Base-by-base conservation (phyloP, 129 eudicot genomes). In the Ambrosia artemisiifolia region DNA sequence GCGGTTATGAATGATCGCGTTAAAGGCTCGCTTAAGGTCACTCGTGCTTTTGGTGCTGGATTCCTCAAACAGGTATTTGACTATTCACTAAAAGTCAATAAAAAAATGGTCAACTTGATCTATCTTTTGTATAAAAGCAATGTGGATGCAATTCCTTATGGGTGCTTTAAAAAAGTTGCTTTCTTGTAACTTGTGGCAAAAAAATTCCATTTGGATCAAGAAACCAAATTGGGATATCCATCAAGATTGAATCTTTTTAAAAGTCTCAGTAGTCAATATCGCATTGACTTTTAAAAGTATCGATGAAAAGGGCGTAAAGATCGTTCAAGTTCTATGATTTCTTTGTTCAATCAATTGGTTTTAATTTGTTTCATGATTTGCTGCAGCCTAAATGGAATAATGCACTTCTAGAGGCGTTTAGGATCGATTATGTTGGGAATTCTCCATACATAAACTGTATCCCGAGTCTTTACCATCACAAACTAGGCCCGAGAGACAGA, bases 1-100 rank as follows among this genome's bases (percentile, higher is more conserved):
- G 89, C 99, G 4, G 67, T 95, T 72, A 74, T 79, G 79, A 95
- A 95, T 74, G 99, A 95, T 67, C 97, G 99, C 13, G 95, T 95
- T 34, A 95, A 95, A 82, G 99, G 99, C 50, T 95, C 99, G 6
- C 74, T 95, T 63, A 95, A 88, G 81, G 99, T 91, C 79, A 95
- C 99, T 50, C 84, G 99, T 44, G 99, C 99, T 74, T 95, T 95
- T 11, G 99, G 99, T 46, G 97, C 97, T 33, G 99, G 99, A 49
- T 95, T 95, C 77, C 99, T 95, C 78, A 95, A 95, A 70, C 99
- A 95, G 99, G 99, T 95, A 80, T 50, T 12, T 75, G 32, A 77
- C 71, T 7, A 40, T 64, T 64, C 43, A 8, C 55, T 16, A 35
- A 28, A 35, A 35, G 49, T 34, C 46, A 34, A 57, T 30, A 16